Conservation (phyloP, 768 basidiomycete species). For the Boletus sp. region DNA sequence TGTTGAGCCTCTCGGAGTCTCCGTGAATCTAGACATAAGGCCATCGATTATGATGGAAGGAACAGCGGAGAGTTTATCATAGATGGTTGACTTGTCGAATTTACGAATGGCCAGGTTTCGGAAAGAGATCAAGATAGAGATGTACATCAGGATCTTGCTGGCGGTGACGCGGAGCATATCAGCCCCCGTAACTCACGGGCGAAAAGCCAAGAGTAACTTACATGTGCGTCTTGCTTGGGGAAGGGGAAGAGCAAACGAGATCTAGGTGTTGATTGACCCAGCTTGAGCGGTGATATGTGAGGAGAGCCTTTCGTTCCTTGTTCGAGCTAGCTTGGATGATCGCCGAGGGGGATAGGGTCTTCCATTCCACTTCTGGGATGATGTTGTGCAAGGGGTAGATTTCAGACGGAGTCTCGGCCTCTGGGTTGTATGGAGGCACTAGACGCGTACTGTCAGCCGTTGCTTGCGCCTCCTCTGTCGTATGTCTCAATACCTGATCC, state of each 20-base stretch:
- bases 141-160: conserved; percentile 78
- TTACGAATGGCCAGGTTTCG: conserved; percentile 41
- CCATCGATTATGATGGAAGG: conserved; percentile 71
- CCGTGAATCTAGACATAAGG: conserved; percentile 77
- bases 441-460: conserved; percentile 62
- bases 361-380: conserved; percentile 80
- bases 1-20: conserved; percentile 63
- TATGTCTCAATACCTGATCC: not conserved
- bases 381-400: conserved; percentile 73
- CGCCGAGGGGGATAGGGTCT: conserved; percentile 55
- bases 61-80: conserved; percentile 55
- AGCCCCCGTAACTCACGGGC: not conserved
- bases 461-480: conserved; percentile 65
- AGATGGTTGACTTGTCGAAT: conserved; percentile 51
- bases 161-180: not conserved
- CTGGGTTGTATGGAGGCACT: conserved; percentile 70
- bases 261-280: conserved; percentile 73
- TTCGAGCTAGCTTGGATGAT: conserved; percentile 52
- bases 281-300: conserved; percentile 60
- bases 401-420: conserved; percentile 68
- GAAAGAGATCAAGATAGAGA: conserved; percentile 80
- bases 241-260: conserved; percentile 37
- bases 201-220: conserved; percentile 33
- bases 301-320: conserved; percentile 48
- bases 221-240: conserved; percentile 62